Evolutionary conservation across 257 asterid species (phyloP).

Genomic region (Ophiorrhiza pumila): DNA sequence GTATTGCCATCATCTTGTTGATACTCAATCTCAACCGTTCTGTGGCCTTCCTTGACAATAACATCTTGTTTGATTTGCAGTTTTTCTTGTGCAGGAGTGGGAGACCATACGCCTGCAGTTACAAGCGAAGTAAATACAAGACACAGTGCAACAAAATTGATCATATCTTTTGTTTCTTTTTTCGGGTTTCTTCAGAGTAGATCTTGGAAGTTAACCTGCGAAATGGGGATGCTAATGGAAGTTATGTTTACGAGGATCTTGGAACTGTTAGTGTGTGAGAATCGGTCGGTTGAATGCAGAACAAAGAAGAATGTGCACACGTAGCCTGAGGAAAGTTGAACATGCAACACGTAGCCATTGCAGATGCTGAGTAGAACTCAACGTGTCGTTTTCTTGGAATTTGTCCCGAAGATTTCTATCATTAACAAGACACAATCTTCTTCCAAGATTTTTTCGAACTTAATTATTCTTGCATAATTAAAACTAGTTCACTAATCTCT

Average conservation of each 20-base stretch:
- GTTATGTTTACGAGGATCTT: neutral
- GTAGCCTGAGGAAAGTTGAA: neutral
- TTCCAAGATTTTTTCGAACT: no score
- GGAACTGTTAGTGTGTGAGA: neutral
- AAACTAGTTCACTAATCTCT: no score
- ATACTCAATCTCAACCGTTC: slow-evolving; percentile 53
- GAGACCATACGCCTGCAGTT: slow-evolving; percentile 22
- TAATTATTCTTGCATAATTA: no score
- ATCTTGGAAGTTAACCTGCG: neutral
- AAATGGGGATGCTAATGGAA: neutral
- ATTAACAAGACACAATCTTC: no score
- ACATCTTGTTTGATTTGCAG: slow-evolving; percentile 16
- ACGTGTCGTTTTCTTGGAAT: slow-evolving; percentile 5
- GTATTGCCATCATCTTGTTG: slow-evolving; percentile 22
- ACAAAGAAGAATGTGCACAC: neutral
- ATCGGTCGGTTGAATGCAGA: neutral
- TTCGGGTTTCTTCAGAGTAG: neutral
- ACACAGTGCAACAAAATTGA: slow-evolving; percentile 29
- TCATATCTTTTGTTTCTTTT: slow-evolving; percentile 18
- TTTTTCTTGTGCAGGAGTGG: slow-evolving; percentile 18
- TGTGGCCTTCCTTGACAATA: slow-evolving; percentile 35
- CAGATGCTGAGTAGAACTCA: neutral
- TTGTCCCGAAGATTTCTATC: no score
- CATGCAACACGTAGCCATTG: slow-evolving; percentile 3
- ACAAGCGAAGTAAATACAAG: slow-evolving; percentile 28